phyloP scores from a whole-genome alignment of 2,329 filamentous ascomycete species.

The Stachybotrys echinatus region DNA sequence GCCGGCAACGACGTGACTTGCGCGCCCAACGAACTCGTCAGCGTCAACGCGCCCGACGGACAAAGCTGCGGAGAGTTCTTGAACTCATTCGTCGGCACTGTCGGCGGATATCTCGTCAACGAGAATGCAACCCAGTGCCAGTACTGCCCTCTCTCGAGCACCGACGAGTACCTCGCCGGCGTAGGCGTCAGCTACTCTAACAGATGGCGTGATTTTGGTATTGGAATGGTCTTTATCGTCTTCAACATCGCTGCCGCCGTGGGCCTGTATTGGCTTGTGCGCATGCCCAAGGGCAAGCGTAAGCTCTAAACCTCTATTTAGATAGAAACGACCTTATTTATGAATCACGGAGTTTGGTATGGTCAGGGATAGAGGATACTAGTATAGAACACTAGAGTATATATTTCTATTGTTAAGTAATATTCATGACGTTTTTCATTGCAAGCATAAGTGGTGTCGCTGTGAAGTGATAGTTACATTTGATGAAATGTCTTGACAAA shows the following conservation, averaged over 20 bases:
- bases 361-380: neutral
- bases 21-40: slow-evolving; percentile 55
- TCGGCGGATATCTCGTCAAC: slow-evolving; percentile 37
- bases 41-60: slow-evolving; percentile 50
- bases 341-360: too few species aligned
- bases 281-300: slow-evolving; percentile 19
- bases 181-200: slow-evolving; percentile 38
- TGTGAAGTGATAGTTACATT: too few species aligned
- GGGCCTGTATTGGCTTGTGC: slow-evolving; percentile 37
- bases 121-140: slow-evolving; percentile 25
- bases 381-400: neutral
- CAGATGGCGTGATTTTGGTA: slow-evolving; percentile 49
- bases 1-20: slow-evolving; percentile 36
- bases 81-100: slow-evolving; percentile 29
- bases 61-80: slow-evolving; percentile 52
- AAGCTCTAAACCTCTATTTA: neutral
- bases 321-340: too few species aligned
- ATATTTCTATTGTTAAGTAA: neutral
- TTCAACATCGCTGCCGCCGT: slow-evolving; percentile 44
- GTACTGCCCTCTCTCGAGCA: slow-evolving; percentile 32
- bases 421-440: neutral
- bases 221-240: slow-evolving; percentile 44
- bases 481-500: too few species aligned
- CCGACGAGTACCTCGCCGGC: slow-evolving; percentile 27
- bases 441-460: neutral